Evolutionary conservation across 176 grass and related monocot species (phyloP).

Genomic region (Triticum turgidum): DNA sequence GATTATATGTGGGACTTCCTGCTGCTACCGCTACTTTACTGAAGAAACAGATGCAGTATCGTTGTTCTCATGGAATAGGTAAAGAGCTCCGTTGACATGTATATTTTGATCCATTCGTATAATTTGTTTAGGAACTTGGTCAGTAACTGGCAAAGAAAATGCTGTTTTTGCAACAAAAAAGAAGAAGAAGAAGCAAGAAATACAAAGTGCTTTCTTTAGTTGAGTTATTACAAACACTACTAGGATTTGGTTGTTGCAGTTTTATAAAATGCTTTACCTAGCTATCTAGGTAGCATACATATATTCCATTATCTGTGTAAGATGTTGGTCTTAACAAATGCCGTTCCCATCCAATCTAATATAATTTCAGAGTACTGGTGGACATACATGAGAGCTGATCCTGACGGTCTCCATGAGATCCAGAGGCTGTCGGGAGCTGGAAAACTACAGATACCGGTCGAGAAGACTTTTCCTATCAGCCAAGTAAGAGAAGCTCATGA

Average conservation of each 20-base stretch:
- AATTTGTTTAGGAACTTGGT: background rate
- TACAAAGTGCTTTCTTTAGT: background rate
- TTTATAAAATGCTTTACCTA: too few species aligned
- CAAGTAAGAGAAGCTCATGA: constrained; percentile 84
- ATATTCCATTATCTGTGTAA: constrained; percentile 1
- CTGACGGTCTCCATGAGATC: constrained; percentile 85
- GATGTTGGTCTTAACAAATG: constrained; percentile 4
- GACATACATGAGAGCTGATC: constrained; percentile 98
- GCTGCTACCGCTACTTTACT: constrained; percentile 71
- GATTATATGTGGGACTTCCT: constrained; percentile 78
- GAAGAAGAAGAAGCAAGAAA: background rate
- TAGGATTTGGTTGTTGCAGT: background rate
- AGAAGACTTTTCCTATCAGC: constrained; percentile 70
- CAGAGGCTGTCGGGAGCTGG: constrained; percentile 60
- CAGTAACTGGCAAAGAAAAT: background rate
- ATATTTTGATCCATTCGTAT: background rate
- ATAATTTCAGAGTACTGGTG: constrained; percentile 83
- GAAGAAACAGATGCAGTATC: constrained; percentile 78
- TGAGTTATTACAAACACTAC: background rate
- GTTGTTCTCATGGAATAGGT: constrained; percentile 29
- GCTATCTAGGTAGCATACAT: too few species aligned
- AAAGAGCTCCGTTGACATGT: background rate
- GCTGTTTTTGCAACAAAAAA: background rate
- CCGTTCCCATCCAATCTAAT: background rate
- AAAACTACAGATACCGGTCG: constrained; percentile 85